Conservation (phyloP, 306 rosid genomes). For the Bauhinia variegata region DNA sequence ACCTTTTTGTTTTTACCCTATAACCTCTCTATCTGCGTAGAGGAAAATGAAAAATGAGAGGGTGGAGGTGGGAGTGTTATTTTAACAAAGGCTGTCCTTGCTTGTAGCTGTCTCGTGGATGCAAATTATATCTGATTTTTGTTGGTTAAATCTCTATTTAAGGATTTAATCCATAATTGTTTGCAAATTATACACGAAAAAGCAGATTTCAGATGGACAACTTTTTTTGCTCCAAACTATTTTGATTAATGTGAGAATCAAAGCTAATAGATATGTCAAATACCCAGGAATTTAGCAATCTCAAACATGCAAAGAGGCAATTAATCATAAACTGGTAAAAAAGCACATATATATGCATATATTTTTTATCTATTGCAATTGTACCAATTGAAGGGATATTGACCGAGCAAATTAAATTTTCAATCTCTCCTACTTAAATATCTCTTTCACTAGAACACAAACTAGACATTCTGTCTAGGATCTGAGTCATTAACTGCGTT, state of each 20-base stretch:
- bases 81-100: conserved; percentile 64
- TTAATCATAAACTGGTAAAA: too few species aligned
- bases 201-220: too few species aligned
- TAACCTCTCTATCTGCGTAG: conserved; percentile 28
- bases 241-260: too few species aligned
- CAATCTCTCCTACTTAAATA: not conserved
- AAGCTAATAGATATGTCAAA: too few species aligned
- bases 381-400: too few species aligned
- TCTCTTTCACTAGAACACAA: not conserved
- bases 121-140: conserved; percentile 13
- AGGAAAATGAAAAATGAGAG: conserved; percentile 36
- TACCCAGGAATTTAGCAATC: too few species aligned
- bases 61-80: conserved; percentile 4
- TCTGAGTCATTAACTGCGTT: not conserved
- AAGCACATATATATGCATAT: too few species aligned
- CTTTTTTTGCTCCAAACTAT: too few species aligned
- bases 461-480: not conserved
- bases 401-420: not conserved
- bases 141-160: conserved; percentile 30
- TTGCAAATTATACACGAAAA: too few species aligned
- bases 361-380: too few species aligned
- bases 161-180: conserved; percentile 5
- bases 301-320: too few species aligned
- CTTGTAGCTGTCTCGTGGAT: conserved; percentile 58
- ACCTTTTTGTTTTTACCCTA: conserved; percentile 21